Evolutionary conservation across 2,329 filamentous ascomycete species (phyloP).

Genomic region (Trichophyton benhamiae): DNA sequence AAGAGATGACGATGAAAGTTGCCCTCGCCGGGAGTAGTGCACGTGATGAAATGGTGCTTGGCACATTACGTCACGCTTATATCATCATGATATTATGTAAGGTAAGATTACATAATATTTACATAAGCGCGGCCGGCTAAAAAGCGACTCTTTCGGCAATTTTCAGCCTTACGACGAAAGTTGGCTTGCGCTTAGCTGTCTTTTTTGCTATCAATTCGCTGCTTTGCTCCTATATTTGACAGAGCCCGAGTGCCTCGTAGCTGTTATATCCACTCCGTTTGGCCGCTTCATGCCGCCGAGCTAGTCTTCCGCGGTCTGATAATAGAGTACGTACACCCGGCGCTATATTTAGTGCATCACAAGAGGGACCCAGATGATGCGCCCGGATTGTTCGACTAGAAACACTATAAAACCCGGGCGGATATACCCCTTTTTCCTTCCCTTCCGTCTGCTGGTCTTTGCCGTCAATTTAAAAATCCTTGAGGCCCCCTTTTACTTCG

Average conservation of each 20-base stretch:
- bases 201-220: too few species aligned
- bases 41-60: background rate
- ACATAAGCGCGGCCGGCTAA: background rate
- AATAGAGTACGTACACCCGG: background rate
- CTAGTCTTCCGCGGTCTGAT: background rate
- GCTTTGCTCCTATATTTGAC: background rate
- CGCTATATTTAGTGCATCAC: conserved; percentile 1
- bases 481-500: background rate
- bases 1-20: background rate
- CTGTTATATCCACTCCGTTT: background rate
- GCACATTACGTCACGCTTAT: background rate
- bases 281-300: background rate
- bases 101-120: background rate
- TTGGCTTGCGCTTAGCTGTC: background rate
- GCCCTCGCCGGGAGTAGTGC: background rate
- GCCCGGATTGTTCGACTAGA: background rate
- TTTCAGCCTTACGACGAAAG: background rate
- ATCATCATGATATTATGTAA: background rate
- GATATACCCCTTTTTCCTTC: background rate
- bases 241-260: background rate
- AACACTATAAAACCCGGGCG: background rate
- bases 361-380: background rate
- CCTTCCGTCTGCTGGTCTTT: background rate
- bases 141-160: background rate
- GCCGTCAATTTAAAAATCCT: background rate